Conservation (phyloP, 192 early-diverging fungal genomes). For the Entomortierella parvispora region DNA sequence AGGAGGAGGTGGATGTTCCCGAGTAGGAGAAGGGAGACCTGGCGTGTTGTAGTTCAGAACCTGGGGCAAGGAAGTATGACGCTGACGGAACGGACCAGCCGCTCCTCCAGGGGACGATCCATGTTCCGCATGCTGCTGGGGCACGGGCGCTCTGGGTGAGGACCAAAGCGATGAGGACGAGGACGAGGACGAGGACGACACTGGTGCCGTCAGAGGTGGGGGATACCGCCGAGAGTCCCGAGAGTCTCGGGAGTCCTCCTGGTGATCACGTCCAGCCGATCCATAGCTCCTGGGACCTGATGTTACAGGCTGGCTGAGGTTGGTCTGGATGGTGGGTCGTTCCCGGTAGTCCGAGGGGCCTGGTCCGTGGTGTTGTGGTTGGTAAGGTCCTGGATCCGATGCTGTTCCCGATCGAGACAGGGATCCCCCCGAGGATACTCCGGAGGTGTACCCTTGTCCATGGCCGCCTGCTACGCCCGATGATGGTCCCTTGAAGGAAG, state of each 20-base stretch:
- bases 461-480: background rate
- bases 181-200: too few species aligned
- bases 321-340: background rate
- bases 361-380: background rate
- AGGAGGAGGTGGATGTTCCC: slow-evolving; percentile 26
- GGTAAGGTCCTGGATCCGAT: background rate
- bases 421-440: slow-evolving; percentile 5
- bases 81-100: slow-evolving; percentile 14
- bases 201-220: too few species aligned
- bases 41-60: slow-evolving; percentile 12
- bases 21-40: slow-evolving; percentile 1
- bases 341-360: background rate
- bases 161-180: too few species aligned
- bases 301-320: too few species aligned
- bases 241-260: too few species aligned
- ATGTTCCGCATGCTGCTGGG: too few species aligned
- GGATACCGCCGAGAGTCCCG: too few species aligned
- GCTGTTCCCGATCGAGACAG: slow-evolving; percentile 20
- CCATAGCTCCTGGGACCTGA: too few species aligned
- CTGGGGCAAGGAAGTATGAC: slow-evolving; percentile 37
- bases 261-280: too few species aligned
- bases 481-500: slow-evolving; percentile 12
- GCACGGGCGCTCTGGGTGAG: too few species aligned
- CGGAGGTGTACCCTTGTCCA: background rate
- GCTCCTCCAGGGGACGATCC: background rate